Percentiles rank a stretch among this genome's conserved stretches.
Conservation (phyloP, 306 rosid species). For the Argentina anserina region DNA sequence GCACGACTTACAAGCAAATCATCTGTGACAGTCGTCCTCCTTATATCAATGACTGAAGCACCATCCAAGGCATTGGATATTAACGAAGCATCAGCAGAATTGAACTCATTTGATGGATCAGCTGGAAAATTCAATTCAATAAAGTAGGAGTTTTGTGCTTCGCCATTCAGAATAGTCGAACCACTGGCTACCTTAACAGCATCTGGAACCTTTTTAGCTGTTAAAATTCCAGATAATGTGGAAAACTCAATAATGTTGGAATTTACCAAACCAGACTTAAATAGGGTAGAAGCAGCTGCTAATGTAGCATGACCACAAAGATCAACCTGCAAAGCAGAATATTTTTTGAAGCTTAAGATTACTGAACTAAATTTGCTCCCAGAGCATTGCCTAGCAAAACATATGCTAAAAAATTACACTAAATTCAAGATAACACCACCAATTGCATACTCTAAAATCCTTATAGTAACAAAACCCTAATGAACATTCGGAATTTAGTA, state of each 20-base stretch:
- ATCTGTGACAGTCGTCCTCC: constrained; percentile 30
- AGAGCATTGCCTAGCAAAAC: neutral
- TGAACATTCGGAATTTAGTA: neutral
- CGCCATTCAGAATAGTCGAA: constrained; percentile 16
- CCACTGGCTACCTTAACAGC: neutral
- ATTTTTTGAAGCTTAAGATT: neutral
- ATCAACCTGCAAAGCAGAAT: constrained; percentile 10
- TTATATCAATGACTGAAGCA: constrained; percentile 46
- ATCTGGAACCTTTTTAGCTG: constrained; percentile 30
- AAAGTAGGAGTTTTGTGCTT: constrained; percentile 25
- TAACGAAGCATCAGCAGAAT: constrained; percentile 24
- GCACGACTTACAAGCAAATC: constrained; percentile 45
- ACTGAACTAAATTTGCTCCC: neutral
- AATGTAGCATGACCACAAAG: constrained; percentile 86
- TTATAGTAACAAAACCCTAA: neutral
- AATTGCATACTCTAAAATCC: neutral
- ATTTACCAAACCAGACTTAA: constrained; percentile 43
- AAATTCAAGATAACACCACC: neutral
- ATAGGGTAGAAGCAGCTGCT: constrained; percentile 62
- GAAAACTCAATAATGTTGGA: constrained; percentile 41
- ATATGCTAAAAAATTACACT: neutral
- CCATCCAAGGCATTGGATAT: constrained; percentile 47
- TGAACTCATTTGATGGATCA: constrained; percentile 24
- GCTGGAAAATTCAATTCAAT: constrained; percentile 52
- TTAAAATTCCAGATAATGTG: constrained; percentile 59